Conservation (phyloP, 1,284 basidiomycete genomes). For the Hemileia vastatrix region DNA sequence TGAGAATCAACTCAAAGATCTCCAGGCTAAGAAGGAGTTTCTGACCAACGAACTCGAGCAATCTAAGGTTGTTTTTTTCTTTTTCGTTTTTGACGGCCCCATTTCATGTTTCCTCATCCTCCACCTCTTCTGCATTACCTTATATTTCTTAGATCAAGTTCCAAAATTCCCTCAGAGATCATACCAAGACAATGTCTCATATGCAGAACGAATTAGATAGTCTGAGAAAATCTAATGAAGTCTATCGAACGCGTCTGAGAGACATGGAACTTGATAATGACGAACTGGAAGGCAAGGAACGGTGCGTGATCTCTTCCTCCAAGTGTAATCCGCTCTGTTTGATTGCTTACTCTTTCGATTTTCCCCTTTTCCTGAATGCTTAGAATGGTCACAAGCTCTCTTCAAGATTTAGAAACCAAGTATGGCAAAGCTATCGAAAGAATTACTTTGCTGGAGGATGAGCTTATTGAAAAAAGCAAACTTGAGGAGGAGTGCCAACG, state of each 20-base stretch:
- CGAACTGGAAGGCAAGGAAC: slow-evolving; percentile 81
- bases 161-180: slow-evolving; percentile 73
- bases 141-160: slow-evolving; percentile 60
- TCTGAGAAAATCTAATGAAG: slow-evolving; percentile 31
- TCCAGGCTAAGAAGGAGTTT: slow-evolving; percentile 62
- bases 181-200: slow-evolving; percentile 74
- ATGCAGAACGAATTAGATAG: slow-evolving; percentile 75
- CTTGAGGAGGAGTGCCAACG: slow-evolving; percentile 87
- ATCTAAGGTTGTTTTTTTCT: slow-evolving; percentile 63
- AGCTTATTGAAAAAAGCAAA: slow-evolving; percentile 79
- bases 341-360: no score
- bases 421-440: slow-evolving; percentile 88
- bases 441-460: slow-evolving; percentile 92
- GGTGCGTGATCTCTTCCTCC: slow-evolving; percentile 42
- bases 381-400: slow-evolving; percentile 71
- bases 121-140: slow-evolving; percentile 19
- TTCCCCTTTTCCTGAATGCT: no score
- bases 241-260: slow-evolving; percentile 45
- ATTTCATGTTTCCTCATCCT: slow-evolving; percentile 4
- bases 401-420: slow-evolving; percentile 80
- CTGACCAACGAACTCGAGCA: slow-evolving; percentile 74
- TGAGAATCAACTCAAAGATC: slow-evolving; percentile 72
- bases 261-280: slow-evolving; percentile 94
- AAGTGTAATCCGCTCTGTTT: background rate
- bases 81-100: slow-evolving; percentile 11